Percentiles rank a stretch among this genome's conserved stretches.
phyloP scores from a whole-genome alignment of 192 early-diverging fungal genomes.

The Bifiguratus adelaidae region DNA sequence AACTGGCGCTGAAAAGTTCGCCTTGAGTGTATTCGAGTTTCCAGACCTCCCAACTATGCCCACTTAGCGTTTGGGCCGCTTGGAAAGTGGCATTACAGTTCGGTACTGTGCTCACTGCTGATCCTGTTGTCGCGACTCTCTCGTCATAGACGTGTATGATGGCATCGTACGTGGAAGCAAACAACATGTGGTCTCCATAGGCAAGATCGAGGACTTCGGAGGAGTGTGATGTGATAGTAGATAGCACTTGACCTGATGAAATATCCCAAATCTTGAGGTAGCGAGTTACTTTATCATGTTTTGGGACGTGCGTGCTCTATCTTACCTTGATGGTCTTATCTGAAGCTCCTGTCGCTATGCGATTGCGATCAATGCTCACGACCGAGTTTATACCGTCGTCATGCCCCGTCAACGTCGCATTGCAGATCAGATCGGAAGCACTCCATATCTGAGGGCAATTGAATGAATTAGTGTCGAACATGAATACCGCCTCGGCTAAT shows the following conservation, averaged over 20 bases:
- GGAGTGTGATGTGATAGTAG: conserved; percentile 28
- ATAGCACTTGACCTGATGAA: conserved; percentile 21
- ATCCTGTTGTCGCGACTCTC: background rate
- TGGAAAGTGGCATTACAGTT: conserved; percentile 18
- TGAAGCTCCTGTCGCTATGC: conserved; percentile 16
- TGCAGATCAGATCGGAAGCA: conserved; percentile 16
- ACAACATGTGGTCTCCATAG: conserved; percentile 33
- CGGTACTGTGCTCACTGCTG: background rate
- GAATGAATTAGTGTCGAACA: no score
- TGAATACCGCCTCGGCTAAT: no score
- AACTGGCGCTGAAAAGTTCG: conserved; percentile 29
- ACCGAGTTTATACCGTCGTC: conserved; percentile 40
- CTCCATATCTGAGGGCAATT: no score
- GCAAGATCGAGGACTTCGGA: conserved; percentile 43
- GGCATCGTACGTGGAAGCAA: conserved; percentile 44
- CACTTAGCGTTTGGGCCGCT: conserved; percentile 27
- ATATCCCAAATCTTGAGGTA: conserved; percentile 37
- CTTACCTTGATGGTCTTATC: conserved; percentile 19
- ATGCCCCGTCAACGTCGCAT: conserved; percentile 40
- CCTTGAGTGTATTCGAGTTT: conserved; percentile 38
- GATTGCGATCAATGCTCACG: conserved; percentile 22
- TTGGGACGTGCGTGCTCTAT: conserved; percentile 15
- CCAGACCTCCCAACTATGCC: conserved; percentile 57
- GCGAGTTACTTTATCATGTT: background rate
- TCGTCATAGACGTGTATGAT: conserved; percentile 33